Evolutionary conservation across 2,329 filamentous ascomycete species (phyloP).

Genomic region (Fusarium fujikuroi): DNA sequence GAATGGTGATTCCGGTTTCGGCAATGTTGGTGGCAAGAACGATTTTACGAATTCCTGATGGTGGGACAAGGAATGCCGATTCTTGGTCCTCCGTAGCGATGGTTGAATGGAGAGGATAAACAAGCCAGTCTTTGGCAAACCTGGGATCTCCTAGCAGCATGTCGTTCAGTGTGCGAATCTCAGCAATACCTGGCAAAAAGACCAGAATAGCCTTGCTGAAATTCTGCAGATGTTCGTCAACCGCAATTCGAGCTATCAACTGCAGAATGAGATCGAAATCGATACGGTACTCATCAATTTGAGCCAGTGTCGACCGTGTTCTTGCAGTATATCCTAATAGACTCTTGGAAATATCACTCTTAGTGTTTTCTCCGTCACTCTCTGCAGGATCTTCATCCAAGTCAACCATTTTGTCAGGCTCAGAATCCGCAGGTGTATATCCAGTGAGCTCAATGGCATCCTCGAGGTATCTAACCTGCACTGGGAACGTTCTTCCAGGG

Average conservation of each 20-base stretch:
- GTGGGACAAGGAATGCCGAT: slow-evolving; percentile 87
- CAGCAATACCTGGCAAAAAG: slow-evolving; percentile 93
- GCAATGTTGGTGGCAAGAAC: slow-evolving; percentile 98
- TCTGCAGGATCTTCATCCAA: slow-evolving; percentile 70
- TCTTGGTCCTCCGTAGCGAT: slow-evolving; percentile 98
- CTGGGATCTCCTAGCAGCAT: slow-evolving; percentile 79
- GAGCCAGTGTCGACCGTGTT: slow-evolving; percentile 78
- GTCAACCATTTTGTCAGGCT: slow-evolving; percentile 65
- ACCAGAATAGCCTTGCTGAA: slow-evolving; percentile 95
- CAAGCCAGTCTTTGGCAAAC: slow-evolving; percentile 81
- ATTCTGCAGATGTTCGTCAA: slow-evolving; percentile 69
- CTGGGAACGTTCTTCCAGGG: slow-evolving; percentile 92
- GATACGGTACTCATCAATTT: slow-evolving; percentile 90
- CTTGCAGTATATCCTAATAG: slow-evolving; percentile 78
- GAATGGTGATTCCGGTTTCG: slow-evolving; percentile 98
- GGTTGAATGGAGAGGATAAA: slow-evolving; percentile 91
- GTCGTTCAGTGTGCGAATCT: slow-evolving; percentile 90
- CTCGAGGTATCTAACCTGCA: slow-evolving; percentile 87
- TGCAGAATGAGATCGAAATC: slow-evolving; percentile 88
- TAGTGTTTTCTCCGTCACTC: slow-evolving; percentile 62
- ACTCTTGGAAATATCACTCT: slow-evolving; percentile 69
- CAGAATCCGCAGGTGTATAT: slow-evolving; percentile 64
- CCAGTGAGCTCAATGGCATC: slow-evolving; percentile 91
- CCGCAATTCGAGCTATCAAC: slow-evolving; percentile 80
- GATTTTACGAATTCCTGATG: slow-evolving; percentile 85